These are phyloP conservation scores for Quillaja saponaria DNA, from an alignment of 306 rosid species.

Conservation along the genomic window DNA sequence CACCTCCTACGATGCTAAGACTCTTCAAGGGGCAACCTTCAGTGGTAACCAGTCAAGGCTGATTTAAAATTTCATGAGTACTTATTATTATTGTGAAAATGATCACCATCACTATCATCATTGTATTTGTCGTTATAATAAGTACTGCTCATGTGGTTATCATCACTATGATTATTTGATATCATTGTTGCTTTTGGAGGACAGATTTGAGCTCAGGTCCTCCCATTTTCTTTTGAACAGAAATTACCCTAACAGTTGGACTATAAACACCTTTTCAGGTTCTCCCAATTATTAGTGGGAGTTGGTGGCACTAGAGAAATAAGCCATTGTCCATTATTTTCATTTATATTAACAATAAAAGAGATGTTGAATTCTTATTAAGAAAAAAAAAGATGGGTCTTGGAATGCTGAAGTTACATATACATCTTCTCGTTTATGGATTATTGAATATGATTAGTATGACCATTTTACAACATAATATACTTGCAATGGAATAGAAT, in stretches of 20 bases:
- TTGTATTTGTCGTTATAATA: neutral
- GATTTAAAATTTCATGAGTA: constrained; percentile 6
- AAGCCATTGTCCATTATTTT: too few species aligned
- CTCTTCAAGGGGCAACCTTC: constrained; percentile 83
- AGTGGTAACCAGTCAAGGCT: constrained; percentile 57
- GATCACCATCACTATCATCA: too few species aligned
- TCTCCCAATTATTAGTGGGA: too few species aligned
- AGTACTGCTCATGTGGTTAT: neutral
- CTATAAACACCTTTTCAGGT: too few species aligned
- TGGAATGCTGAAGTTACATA: neutral
- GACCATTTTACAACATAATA: neutral
- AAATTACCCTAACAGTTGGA: too few species aligned
- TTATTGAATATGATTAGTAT: neutral
- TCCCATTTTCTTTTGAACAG: too few species aligned
- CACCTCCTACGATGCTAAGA: constrained; percentile 90
- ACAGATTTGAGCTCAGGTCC: too few species aligned
- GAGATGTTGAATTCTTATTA: too few species aligned
- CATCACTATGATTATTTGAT: neutral
- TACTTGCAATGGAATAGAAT: too few species aligned
- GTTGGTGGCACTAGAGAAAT: too few species aligned
- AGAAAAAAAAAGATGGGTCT: neutral
- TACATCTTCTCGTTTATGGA: neutral
- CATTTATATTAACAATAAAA: too few species aligned
- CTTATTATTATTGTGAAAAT: neutral
- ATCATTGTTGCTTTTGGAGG: neutral